Base-by-base conservation (phyloP, 208 protist genomes). In the Trypanosoma congolense region DNA sequence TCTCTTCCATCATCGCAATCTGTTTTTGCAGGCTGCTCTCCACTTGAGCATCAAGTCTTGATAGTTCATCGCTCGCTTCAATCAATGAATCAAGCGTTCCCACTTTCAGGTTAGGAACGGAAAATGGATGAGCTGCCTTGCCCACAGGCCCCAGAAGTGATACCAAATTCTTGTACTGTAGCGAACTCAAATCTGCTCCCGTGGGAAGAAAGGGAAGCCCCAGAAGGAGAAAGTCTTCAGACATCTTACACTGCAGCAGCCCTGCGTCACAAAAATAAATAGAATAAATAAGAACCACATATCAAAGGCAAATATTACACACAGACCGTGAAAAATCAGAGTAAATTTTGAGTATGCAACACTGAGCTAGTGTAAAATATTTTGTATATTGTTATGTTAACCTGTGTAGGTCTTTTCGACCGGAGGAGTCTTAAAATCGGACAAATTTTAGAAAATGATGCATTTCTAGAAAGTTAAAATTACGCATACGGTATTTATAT, bases 71-170 rank as follows among this genome's bases (percentile, higher is more conserved):
- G 46, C 85, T 93, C 25, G 80, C 80, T 54, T 93, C 86, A 73
- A 96, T 90, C 22, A 96, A 60, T 4, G 83, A 90, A 57, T 96
- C 90, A 10, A 96, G 67, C 4, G 90, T 94, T 45, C 90, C 90
- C 4, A 94, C 78, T 49, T 84, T 88, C 2, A 95, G 63, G 12
- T 50, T 67, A 1, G 88, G 88, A 47, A 92, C 73, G 3, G 80
- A 67, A 77, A 95, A 93, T 26, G 86, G 77, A 46, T 75, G 78
- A n/a, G 91, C 69, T 0, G 60, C 61, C 49, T 89, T 77, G 12
- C 77, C 87, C 33, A 80, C 40, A 19, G 79, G 75, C 14, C 80
- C 83, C 54, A 93, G 71, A n/a, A 77, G 70, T 2, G 73, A 38
- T 38, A 83, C 77, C 38, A 93, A 54, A 16, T 74, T 65, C 56